These are phyloP conservation scores for Sclerotinia borealis DNA, from an alignment of 2,329 filamentous ascomycete genomes.

Conservation along the genomic window DNA sequence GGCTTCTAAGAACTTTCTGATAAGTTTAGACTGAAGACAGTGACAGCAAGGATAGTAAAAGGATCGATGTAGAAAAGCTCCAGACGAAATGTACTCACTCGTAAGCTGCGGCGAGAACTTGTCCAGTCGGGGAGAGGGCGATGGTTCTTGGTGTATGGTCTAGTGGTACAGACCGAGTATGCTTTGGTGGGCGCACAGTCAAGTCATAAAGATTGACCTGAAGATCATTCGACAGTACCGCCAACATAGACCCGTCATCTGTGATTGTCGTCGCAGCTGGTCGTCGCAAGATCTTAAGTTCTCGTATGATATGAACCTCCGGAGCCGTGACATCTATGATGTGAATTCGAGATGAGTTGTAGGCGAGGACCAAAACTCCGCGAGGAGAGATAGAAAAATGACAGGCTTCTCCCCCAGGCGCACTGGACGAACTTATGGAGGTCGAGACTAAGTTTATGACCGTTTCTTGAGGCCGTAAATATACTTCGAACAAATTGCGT, in stretches of 20 bases:
- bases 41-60: neutral
- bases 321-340: constrained; percentile 62
- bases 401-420: constrained; percentile 77
- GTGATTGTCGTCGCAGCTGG: constrained; percentile 72
- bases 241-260: constrained; percentile 70
- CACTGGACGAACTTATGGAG: constrained; percentile 75
- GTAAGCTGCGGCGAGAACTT: constrained; percentile 78
- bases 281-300: constrained; percentile 72
- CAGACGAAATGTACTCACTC: constrained; percentile 40
- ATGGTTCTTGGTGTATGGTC: constrained; percentile 75
- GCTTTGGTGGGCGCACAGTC: constrained; percentile 54
- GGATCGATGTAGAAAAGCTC: too few species aligned
- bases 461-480: constrained; percentile 62
- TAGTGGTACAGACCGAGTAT: constrained; percentile 68
- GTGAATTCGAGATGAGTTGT: constrained; percentile 80
- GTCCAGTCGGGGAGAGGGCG: constrained; percentile 72
- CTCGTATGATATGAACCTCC: constrained; percentile 60
- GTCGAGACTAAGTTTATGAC: constrained; percentile 76
- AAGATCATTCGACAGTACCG: constrained; percentile 74
- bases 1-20: neutral
- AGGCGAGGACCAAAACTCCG: constrained; percentile 69
- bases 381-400: constrained; percentile 74
- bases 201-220: constrained; percentile 84
- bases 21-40: neutral
- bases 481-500: constrained; percentile 71